Conservation (phyloP, 2,329 filamentous ascomycete genomes). For the Acrodontium crateriforme region DNA sequence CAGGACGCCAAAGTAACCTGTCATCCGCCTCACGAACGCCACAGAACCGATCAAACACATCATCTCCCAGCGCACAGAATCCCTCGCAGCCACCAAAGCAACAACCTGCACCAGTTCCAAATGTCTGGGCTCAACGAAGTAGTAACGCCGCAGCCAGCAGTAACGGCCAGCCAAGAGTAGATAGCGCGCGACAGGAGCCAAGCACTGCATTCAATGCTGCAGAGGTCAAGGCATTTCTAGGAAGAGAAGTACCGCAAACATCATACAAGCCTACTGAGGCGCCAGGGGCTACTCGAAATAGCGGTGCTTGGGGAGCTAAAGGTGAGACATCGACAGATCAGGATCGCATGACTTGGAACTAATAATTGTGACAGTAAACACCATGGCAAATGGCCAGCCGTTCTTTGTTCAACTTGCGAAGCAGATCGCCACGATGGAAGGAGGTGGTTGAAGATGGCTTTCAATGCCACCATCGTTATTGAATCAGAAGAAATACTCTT, state of each 20-base stretch:
- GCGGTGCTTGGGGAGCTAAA: slow-evolving; percentile 27
- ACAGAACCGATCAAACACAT: slow-evolving; percentile 16
- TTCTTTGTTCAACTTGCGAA: slow-evolving; percentile 34
- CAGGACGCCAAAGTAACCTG: no score
- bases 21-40: slow-evolving; percentile 15
- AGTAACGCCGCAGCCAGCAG: slow-evolving; percentile 5
- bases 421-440: slow-evolving; percentile 28
- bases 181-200: slow-evolving; percentile 4
- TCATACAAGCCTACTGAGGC: slow-evolving; percentile 12
- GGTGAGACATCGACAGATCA: slow-evolving; percentile 14
- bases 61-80: slow-evolving; percentile 12
- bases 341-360: neutral
- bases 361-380: slow-evolving; percentile 12
- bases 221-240: slow-evolving; percentile 30
- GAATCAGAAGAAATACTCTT: no score
- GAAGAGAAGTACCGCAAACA: slow-evolving; percentile 22
- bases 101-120: slow-evolving; percentile 8
- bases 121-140: slow-evolving; percentile 13
- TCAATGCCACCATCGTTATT: neutral
- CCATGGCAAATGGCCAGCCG: slow-evolving; percentile 31
- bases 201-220: slow-evolving; percentile 29
- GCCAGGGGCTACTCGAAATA: slow-evolving; percentile 12
- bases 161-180: slow-evolving; percentile 8
- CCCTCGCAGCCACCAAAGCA: slow-evolving; percentile 8
- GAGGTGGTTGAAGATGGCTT: slow-evolving; percentile 11